These are phyloP conservation scores for Yamadazyma triangularis DNA, from an alignment of 1,139 yeast species.

Conservation along the genomic window DNA sequence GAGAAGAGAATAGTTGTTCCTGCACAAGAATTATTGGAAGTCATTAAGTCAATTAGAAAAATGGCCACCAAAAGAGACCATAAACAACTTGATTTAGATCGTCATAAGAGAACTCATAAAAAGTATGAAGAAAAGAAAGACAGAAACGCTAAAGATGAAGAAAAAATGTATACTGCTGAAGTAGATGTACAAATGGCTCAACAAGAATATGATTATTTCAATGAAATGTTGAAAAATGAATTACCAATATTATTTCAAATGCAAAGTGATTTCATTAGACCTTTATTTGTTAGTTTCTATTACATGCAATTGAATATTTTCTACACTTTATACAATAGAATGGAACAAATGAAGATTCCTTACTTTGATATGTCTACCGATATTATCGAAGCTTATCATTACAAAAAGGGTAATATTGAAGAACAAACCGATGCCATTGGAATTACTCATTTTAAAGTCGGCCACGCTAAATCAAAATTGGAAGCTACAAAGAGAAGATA, in stretches of 20 bases:
- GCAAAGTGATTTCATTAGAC: constrained; percentile 89
- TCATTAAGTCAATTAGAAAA: constrained; percentile 78
- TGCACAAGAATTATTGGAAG: constrained; percentile 82
- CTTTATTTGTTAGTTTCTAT: constrained; percentile 88
- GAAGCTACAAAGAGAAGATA: constrained; percentile 78
- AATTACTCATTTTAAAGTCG: constrained; percentile 83
- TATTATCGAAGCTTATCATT: constrained; percentile 71
- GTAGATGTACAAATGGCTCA: constrained; percentile 87
- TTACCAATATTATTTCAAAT: constrained; percentile 80
- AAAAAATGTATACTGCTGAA: constrained; percentile 81
- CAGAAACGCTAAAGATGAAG: constrained; percentile 83
- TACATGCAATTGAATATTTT: constrained; percentile 97
- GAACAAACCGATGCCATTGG: constrained; percentile 84
- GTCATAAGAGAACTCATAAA: constrained; percentile 64
- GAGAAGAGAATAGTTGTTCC: constrained; percentile 88
- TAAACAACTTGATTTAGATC: constrained; percentile 89
- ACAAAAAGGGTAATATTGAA: constrained; percentile 86
- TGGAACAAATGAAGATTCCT: constrained; percentile 96
- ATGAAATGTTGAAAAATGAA: constrained; percentile 88
- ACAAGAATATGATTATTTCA: constrained; percentile 93
- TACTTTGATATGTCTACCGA: constrained; percentile 85
- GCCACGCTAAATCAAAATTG: constrained; percentile 79
- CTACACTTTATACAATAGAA: constrained; percentile 81
- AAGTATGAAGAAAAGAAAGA: constrained; percentile 82
- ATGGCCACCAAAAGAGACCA: constrained; percentile 95